phyloP scores from a whole-genome alignment of 805 yeast genomes.

The Myxozyma lipomycoides region DNA sequence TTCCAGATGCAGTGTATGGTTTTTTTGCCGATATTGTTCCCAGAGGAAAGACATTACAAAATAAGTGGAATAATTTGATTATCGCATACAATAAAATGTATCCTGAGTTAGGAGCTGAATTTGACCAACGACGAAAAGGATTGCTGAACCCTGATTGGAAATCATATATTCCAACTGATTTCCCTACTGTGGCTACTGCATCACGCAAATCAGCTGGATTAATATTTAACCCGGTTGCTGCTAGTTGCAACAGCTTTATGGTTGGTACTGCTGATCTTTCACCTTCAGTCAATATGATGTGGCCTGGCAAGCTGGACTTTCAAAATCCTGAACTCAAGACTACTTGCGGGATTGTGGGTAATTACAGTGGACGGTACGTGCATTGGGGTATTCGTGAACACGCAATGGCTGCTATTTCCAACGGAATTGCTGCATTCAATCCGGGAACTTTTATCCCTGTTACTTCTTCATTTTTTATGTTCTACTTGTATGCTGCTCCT shows the following conservation, averaged over 20 bases:
- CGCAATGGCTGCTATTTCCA: slow-evolving; percentile 38
- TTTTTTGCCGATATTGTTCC: slow-evolving; percentile 7
- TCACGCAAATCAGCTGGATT: slow-evolving; percentile 13
- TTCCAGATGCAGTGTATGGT: slow-evolving; percentile 8
- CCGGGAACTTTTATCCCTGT: slow-evolving; percentile 41
- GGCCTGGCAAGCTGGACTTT: slow-evolving; percentile 11
- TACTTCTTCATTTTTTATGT: slow-evolving; percentile 42
- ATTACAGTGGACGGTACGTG: slow-evolving; percentile 36
- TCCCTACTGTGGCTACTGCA: slow-evolving; percentile 8
- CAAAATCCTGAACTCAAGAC: slow-evolving; percentile 9
- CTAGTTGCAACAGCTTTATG: slow-evolving; percentile 6
- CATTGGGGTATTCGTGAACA: slow-evolving; percentile 40
- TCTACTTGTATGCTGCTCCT: slow-evolving; percentile 45
- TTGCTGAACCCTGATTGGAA: slow-evolving; percentile 3
- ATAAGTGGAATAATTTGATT: background rate
- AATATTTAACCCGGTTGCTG: slow-evolving; percentile 8
- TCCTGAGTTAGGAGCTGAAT: slow-evolving; percentile 8
- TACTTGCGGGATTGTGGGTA: slow-evolving; percentile 6
- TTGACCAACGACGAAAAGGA: slow-evolving; percentile 6
- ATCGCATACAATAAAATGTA: slow-evolving; percentile 1
- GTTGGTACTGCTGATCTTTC: slow-evolving; percentile 15
- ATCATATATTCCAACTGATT: slow-evolving; percentile 4
- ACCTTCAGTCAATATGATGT: slow-evolving; percentile 14
- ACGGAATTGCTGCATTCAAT: slow-evolving; percentile 37
- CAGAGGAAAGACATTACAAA: slow-evolving; percentile 4